Base-by-base conservation (phyloP, 352 stramenopile genomes). In the Chrysophaeum taylorii region DNA sequence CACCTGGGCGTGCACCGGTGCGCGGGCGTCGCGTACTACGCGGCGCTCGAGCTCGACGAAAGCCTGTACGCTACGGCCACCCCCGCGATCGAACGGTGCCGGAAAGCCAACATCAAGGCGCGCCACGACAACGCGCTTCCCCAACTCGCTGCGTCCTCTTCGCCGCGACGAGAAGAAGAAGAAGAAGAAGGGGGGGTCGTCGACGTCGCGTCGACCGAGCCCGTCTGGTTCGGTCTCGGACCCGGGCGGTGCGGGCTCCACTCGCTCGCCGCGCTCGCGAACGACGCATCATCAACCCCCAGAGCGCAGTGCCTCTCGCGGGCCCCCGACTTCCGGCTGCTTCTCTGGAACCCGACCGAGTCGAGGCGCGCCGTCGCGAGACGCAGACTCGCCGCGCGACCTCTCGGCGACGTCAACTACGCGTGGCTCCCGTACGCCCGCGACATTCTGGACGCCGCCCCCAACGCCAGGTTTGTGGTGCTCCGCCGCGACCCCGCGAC, bases 361-460 rank as follows among this genome's bases (percentile, higher is more conserved):
- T 12, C 27, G 35, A 9, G 57, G 33, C 4, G 2, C 14, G 57
- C 25, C 33, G 57, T 66, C 57, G 57, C 33, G 2, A 5, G 14
- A 18, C 57, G 57, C 33, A 41, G 33, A 23, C 5, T 66, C 1
- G 7, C 5, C 9, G 33, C 5, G 33, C 12, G 45, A 5, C 9
- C 27, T 36, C 18, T 45, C 57, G 57, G 57, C 57, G 57, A 66
- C 57, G 27, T 66, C 57, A 41, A 66, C 35, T 45, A 45, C 33
- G 57, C 57, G 5, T 66, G 57, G 57, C 57, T 66, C 12, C 57
- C 57, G 33, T 66, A 66, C 35, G 57, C 33, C 12, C 14, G 31
- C 57, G 57, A 41, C 2, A 45, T 66, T 23, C 33, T 66, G 12
- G 57, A 15, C 12, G 2, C 4, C 7, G 7, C 14, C 4, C 52